Conservation (phyloP, 164 flowering plant species). For the Chimonanthus salicifolius region DNA sequence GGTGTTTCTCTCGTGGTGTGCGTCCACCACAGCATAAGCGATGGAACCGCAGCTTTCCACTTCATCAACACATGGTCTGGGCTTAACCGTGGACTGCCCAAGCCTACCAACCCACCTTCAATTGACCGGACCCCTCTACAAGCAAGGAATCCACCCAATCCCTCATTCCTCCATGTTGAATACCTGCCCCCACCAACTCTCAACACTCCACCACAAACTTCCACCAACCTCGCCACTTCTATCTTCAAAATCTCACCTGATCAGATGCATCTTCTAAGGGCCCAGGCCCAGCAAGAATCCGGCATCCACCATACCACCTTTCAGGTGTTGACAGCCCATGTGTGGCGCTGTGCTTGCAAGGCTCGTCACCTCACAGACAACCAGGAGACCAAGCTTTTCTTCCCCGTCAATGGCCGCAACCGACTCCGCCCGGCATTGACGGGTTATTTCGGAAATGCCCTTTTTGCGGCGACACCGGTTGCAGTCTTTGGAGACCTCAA, state of each 20-base stretch:
- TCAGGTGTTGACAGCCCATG: constrained; percentile 60
- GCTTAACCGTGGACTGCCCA: constrained; percentile 47
- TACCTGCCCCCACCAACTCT: constrained; percentile 43
- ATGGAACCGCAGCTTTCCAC: constrained; percentile 64
- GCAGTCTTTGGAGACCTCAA: constrained; percentile 44
- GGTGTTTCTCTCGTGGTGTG: constrained; percentile 66
- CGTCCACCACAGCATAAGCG: constrained; percentile 71
- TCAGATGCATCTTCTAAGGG: constrained; percentile 43
- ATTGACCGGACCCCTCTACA: constrained; percentile 60
- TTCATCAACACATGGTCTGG: constrained; percentile 67
- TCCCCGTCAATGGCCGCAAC: constrained; percentile 55
- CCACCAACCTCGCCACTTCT: constrained; percentile 12
- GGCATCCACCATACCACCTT: constrained; percentile 46
- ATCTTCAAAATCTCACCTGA: constrained; percentile 45
- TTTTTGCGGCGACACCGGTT: constrained; percentile 50
- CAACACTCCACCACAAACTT: constrained; percentile 16
- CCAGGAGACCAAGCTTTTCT: constrained; percentile 54
- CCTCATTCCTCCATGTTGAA: constrained; percentile 54
- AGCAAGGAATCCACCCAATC: constrained; percentile 59
- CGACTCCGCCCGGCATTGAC: constrained; percentile 56
- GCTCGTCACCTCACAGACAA: constrained; percentile 47
- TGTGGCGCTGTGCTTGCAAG: constrained; percentile 51
- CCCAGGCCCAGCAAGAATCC: constrained; percentile 38
- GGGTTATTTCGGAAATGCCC: constrained; percentile 66
- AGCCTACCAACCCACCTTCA: constrained; percentile 41